Conservation (phyloP, 139 green algal species). For the Chloropicon primus region DNA sequence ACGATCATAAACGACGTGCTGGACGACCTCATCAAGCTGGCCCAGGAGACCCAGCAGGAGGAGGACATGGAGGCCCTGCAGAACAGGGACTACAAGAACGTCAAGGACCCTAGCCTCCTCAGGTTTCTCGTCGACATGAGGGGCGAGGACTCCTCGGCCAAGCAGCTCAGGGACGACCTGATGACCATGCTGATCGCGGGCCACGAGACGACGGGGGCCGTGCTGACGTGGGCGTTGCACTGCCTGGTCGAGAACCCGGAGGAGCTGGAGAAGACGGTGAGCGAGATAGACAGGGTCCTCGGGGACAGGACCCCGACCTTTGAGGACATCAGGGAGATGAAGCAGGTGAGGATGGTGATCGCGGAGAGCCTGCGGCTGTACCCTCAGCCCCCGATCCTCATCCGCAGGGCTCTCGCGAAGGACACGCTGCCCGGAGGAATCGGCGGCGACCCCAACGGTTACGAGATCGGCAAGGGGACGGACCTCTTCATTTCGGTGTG, state of each 20-base stretch:
- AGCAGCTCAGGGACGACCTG: conserved; percentile 83
- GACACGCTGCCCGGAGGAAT: conserved; percentile 58
- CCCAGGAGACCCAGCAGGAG: conserved; percentile 28
- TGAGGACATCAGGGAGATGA: conserved; percentile 39
- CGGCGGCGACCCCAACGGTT: conserved; percentile 37
- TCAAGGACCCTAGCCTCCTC: conserved; percentile 82
- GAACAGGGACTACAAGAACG: conserved; percentile 67
- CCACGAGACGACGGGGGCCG: conserved; percentile 89
- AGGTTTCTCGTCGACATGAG: conserved; percentile 96
- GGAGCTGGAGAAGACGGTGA: conserved; percentile 39
- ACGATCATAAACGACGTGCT: conserved; percentile 71
- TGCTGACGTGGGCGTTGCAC: conserved; percentile 51
- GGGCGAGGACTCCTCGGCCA: conserved; percentile 65
- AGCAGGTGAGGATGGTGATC: conserved; percentile 17
- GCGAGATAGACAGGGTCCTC: conserved; percentile 52
- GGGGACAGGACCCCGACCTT: conserved; percentile 40
- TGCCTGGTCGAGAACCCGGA: conserved; percentile 27
- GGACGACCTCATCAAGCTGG: conserved; percentile 69
- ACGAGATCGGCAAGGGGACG: conserved; percentile 78
- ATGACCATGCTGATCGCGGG: conserved; percentile 87
- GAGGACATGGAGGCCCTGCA: conserved; percentile 71
- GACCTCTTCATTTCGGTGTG: conserved; percentile 97
- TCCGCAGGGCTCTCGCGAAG: conserved; percentile 61
- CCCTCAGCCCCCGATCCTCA: conserved; percentile 92
- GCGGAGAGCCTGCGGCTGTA: conserved; percentile 71